These are phyloP conservation scores for Trichaptum fuscoviolaceum DNA, from an alignment of 768 basidiomycete genomes.

Conservation along the genomic window DNA sequence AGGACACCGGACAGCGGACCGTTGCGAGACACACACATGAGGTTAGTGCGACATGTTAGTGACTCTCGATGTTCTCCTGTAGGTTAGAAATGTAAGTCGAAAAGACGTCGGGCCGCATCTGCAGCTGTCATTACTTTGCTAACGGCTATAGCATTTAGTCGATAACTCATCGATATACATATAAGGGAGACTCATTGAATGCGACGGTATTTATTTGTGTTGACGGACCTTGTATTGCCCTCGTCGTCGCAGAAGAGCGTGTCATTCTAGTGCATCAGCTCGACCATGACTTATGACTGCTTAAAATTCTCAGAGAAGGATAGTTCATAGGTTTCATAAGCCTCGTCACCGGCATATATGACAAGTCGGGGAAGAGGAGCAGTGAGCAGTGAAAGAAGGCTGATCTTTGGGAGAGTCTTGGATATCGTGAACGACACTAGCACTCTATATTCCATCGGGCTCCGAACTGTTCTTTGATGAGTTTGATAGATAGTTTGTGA, in stretches of 20 bases:
- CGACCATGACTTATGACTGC: background rate
- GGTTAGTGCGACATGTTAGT: too few species aligned
- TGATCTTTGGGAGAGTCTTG: background rate
- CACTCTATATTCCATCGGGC: too few species aligned
- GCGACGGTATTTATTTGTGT: background rate
- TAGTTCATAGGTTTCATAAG: background rate
- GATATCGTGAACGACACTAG: too few species aligned
- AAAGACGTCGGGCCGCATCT: too few species aligned
- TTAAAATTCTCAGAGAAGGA: background rate
- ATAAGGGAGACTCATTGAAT: background rate
- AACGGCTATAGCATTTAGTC: background rate
- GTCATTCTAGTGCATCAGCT: background rate
- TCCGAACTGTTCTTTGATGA: too few species aligned
- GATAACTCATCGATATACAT: background rate
- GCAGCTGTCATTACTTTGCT: too few species aligned
- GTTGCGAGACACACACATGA: conserved; percentile 21
- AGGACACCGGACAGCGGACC: conserved; percentile 18
- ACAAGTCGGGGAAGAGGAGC: background rate
- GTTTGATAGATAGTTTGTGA: too few species aligned
- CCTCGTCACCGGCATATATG: background rate
- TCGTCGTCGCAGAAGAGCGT: background rate
- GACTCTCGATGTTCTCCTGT: too few species aligned
- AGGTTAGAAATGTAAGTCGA: too few species aligned
- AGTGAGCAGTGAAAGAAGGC: background rate
- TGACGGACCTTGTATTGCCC: background rate